Conservation (phyloP, 2,329 filamentous ascomycete species). For the Davidsoniella virescens region DNA sequence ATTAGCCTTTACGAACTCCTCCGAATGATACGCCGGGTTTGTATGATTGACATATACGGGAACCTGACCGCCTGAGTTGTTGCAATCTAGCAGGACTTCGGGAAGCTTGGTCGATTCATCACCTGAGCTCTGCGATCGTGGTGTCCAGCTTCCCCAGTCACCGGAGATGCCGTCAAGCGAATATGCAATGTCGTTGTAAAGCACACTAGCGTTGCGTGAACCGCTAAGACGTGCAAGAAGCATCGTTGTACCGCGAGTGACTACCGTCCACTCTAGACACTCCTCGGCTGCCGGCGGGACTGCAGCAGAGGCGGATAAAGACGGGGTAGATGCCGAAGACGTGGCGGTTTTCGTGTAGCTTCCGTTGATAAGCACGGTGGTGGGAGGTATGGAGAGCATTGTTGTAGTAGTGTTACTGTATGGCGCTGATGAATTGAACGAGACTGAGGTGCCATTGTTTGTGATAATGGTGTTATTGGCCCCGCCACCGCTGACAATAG, state of each 20-base stretch:
- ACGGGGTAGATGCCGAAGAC: background rate
- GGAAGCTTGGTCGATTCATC: background rate
- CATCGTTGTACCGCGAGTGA: constrained; percentile 11
- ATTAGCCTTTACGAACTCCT: constrained; percentile 1
- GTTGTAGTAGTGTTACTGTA: background rate
- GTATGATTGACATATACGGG: constrained; percentile 10
- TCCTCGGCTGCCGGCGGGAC: background rate
- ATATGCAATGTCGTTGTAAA: constrained; percentile 12
- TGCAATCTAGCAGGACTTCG: constrained; percentile 8
- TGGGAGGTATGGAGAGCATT: background rate
- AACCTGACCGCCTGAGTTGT: constrained; percentile 11
- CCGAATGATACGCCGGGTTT: constrained; percentile 8
- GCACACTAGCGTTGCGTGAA: constrained; percentile 8
- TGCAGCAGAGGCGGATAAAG: background rate
- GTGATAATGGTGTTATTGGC: background rate
- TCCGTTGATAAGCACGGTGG: background rate
- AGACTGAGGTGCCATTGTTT: background rate
- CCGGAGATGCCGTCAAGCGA: constrained; percentile 11
- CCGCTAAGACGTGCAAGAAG: constrained; percentile 8
- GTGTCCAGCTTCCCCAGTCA: constrained; percentile 9
- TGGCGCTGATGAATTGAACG: background rate
- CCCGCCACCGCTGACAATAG: background rate
- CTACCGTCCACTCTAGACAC: constrained; percentile 12
- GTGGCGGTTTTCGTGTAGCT: background rate
- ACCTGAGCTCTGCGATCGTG: background rate